A percentile compares a stretch with the other conserved stretches of the same genome.
Evolutionary conservation across 306 rosid species (phyloP).

Genomic region (Quercus berberidifolia): DNA sequence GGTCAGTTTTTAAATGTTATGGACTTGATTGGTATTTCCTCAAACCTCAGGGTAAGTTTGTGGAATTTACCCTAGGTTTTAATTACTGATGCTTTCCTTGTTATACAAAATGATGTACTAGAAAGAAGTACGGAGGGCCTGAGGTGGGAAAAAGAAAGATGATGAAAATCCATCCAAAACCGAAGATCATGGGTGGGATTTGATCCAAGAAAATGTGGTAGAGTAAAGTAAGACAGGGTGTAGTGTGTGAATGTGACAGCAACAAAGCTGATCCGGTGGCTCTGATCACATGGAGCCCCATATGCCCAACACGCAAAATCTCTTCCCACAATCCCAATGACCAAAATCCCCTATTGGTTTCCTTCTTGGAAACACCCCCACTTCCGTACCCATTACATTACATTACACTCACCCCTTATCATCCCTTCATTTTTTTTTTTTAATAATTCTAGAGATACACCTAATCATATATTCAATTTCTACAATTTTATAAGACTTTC

Average conservation of each 20-base stretch:
- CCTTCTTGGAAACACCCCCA: conserved; percentile 93
- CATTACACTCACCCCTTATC: no score
- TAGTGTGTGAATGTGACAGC: conserved; percentile 62
- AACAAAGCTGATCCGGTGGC: conserved; percentile 37
- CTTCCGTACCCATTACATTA: conserved; percentile 11
- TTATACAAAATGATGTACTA: no score
- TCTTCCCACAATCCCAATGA: conserved; percentile 60
- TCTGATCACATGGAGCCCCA: conserved; percentile 79
- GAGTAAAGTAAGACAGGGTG: background rate
- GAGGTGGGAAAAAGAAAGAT: background rate
- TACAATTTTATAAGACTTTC: fast-evolving
- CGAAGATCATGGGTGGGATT: background rate
- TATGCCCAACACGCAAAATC: conserved; percentile 80
- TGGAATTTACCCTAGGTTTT: no score
- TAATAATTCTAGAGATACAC: background rate
- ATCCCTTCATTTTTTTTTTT: fast-evolving
- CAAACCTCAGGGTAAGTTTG: no score
- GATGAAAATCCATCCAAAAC: no score
- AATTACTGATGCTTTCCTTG: no score
- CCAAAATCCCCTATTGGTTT: conserved; percentile 54
- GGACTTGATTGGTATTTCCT: no score
- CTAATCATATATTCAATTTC: no score
- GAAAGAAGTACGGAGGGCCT: background rate
- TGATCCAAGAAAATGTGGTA: conserved; percentile 17
- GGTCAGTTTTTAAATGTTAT: no score